These are phyloP conservation scores for Alternaria arbusti DNA, from an alignment of 2,329 filamentous ascomycete genomes.

Conservation along the genomic window DNA sequence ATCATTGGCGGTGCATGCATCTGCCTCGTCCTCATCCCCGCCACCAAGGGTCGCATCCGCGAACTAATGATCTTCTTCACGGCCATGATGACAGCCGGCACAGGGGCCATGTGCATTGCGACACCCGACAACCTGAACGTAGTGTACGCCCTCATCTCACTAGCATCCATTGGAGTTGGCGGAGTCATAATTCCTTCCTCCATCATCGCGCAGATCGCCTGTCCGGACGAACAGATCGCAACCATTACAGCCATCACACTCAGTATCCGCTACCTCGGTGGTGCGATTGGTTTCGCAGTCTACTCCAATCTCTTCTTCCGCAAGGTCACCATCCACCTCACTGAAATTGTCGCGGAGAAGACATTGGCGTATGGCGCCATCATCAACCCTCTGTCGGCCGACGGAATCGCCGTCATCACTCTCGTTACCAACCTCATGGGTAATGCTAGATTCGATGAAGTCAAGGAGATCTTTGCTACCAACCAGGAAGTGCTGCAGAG, in stretches of 20 bases:
- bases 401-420: constrained; percentile 58
- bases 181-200: constrained; percentile 72
- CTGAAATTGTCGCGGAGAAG: constrained; percentile 42
- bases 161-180: constrained; percentile 70
- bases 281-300: constrained; percentile 67
- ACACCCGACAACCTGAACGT: constrained; percentile 60
- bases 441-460: constrained; percentile 37
- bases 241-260: constrained; percentile 72
- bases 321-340: constrained; percentile 29
- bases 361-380: constrained; percentile 58
- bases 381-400: constrained; percentile 42
- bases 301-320: constrained; percentile 48
- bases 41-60: constrained; percentile 65
- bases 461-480: constrained; percentile 56
- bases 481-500: constrained; percentile 52
- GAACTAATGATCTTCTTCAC: constrained; percentile 66
- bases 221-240: constrained; percentile 72
- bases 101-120: constrained; percentile 61
- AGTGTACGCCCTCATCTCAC: constrained; percentile 64
- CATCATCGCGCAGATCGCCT: constrained; percentile 73
- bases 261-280: constrained; percentile 72
- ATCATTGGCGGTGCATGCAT: constrained; percentile 68
- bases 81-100: constrained; percentile 69
- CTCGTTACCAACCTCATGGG: constrained; percentile 52
- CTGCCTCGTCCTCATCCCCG: constrained; percentile 63